A percentile compares a stretch with the other conserved stretches of the same genome.
Conservation (phyloP, 2,329 filamentous ascomycete genomes). For the Colletotrichum sp. region DNA sequence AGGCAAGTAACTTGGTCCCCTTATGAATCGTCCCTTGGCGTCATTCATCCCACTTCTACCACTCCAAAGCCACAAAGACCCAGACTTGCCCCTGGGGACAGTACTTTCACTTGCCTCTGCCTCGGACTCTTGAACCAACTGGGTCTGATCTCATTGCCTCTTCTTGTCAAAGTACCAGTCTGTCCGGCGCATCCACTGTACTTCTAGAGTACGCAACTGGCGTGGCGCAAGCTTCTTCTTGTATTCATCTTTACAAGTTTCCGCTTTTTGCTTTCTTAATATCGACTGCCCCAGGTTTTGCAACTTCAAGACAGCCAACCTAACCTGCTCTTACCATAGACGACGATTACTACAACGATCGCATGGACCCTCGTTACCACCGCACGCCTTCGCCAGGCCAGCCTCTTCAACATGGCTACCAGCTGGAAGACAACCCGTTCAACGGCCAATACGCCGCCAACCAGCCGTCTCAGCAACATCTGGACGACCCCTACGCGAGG, state of each 20-base stretch:
- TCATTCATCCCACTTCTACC: conserved; percentile 21
- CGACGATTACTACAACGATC: conserved; percentile 65
- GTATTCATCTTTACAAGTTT: neutral
- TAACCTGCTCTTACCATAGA: conserved; percentile 41
- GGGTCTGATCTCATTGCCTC: neutral
- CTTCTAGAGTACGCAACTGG: conserved; percentile 5
- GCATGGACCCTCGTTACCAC: conserved; percentile 61
- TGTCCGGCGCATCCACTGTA: neutral
- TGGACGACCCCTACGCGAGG: conserved; percentile 74
- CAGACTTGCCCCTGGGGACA: neutral
- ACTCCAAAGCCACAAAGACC: conserved; percentile 8
- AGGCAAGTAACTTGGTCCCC: conserved; percentile 57
- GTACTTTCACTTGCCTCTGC: neutral
- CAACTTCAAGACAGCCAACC: neutral
- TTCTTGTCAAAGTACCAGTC: neutral
- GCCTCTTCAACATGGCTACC: conserved; percentile 76
- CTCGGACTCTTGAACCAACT: neutral
- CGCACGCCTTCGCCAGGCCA: conserved; percentile 80
- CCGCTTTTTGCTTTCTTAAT: conserved; percentile 4
- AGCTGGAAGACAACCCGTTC: conserved; percentile 81
- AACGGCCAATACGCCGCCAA: conserved; percentile 26
- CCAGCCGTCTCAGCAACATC: conserved; percentile 50
- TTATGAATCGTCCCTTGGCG: conserved; percentile 21
- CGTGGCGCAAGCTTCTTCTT: conserved; percentile 11
- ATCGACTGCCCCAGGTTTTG: neutral